Base-by-base conservation (phyloP, 1,284 basidiomycete species). In the Pseudozyma flocculosa region DNA sequence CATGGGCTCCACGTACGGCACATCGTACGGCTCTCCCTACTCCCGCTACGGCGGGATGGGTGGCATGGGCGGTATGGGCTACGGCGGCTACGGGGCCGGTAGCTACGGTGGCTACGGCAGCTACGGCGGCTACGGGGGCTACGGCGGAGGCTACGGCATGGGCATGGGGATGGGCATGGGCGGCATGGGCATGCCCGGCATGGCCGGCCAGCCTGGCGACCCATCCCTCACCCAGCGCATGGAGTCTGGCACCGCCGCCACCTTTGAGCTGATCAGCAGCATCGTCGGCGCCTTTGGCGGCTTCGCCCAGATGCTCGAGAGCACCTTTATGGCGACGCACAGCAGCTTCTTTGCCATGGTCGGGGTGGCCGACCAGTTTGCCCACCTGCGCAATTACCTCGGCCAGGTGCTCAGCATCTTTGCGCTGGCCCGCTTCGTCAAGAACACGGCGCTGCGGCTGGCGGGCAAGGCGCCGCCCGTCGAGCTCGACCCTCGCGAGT, bases 261-360 rank as follows among this genome's bases (percentile, higher is more conserved):
- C 93, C 0, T 98, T 99, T 71, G 85, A 89, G 18, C 86, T 99
- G 52, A 83, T 99, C 42, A 91, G 95, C 72, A 89, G 88, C 32
- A 89, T 98, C 75, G 94, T 98, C 40, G 90, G 92, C 63, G 95
- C 94, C 2, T 96, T 98, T 79, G 86, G 88, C 0, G 93, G 93
- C 14, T 88, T 99, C 57, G 89, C 95, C 0, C 95, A 98, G 79
- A 94, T 99, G 86, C 86, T 99, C 69, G 94, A 98, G 79, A 88
- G 86, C 39, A 98, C 95, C 3, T 98, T 96, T 80, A 92, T 97
- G 88, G 95, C 95, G 3, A 99, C 95, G 0, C 95, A 99, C 80
- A 92, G 90, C 4, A 89, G 87, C 40, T 98, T 99, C 82, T 98
- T 97, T 78, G 94, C 94, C 56, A 96, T 99, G 89, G 92, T 97